phyloP scores from a whole-genome alignment of 441 rosid genomes.

The Gossypium laxum region DNA sequence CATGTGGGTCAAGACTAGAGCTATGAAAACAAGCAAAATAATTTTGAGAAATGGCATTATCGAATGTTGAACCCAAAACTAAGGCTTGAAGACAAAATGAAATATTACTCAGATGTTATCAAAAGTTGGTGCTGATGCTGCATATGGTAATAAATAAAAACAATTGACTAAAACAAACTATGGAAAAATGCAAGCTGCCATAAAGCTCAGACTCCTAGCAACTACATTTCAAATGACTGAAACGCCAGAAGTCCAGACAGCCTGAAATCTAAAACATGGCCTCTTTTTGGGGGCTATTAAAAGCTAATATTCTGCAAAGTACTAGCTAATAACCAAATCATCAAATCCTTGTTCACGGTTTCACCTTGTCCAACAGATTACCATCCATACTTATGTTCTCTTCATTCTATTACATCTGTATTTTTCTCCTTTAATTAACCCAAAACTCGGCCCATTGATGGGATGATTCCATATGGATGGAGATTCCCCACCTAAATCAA shows the following conservation, averaged over 20 bases:
- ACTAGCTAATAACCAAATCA: neutral
- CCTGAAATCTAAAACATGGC: neutral
- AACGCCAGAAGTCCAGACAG: neutral
- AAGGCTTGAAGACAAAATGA: constrained; percentile 10
- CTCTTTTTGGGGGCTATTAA: neutral
- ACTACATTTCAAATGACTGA: neutral
- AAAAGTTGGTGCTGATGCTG: constrained; percentile 2
- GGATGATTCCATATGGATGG: neutral
- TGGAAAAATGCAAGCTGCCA: neutral
- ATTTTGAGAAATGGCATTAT: neutral
- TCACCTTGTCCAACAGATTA: neutral
- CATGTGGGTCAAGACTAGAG: neutral
- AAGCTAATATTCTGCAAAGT: neutral
- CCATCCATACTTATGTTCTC: neutral
- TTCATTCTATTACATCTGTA: neutral
- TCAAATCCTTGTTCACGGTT: neutral
- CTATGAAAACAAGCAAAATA: constrained; percentile 8
- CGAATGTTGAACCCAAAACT: constrained; percentile 5
- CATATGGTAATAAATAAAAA: neutral
- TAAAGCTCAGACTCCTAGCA: constrained; percentile 3
- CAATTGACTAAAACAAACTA: neutral
- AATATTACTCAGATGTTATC: neutral
- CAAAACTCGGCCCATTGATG: neutral
- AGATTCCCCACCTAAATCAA: neutral
- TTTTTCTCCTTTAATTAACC: neutral